phyloP scores from a whole-genome alignment of 2,329 filamentous ascomycete species.

The Colletotrichum sidae region DNA sequence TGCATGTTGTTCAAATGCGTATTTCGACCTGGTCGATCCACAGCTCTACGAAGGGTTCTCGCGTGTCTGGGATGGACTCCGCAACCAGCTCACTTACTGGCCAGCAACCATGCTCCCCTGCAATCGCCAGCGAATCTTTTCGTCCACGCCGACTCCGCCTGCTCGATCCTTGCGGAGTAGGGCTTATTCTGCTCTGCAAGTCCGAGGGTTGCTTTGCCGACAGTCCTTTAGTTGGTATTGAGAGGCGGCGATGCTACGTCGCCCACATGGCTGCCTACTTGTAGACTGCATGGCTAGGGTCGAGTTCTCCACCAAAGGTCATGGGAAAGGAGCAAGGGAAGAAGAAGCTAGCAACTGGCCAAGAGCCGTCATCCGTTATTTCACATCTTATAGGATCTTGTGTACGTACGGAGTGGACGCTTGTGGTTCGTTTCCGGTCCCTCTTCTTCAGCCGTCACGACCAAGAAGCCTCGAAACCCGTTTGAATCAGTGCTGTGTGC shows the following conservation, averaged over 20 bases:
- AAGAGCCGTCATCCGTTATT: too few relatives aligned
- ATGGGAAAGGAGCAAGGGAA: too few relatives aligned
- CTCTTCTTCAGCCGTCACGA: not conserved
- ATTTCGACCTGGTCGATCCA: too few relatives aligned
- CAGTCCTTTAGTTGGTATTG: not conserved
- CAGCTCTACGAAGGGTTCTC: too few relatives aligned
- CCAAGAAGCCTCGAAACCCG: too few relatives aligned
- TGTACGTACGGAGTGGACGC: too few relatives aligned
- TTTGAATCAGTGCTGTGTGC: too few relatives aligned
- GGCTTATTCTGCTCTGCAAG: not conserved
- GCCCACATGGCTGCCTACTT: slow-evolving; percentile 17
- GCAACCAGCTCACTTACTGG: not conserved
- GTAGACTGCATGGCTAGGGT: slow-evolving; percentile 1
- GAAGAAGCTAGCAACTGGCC: too few relatives aligned
- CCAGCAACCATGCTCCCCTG: not conserved
- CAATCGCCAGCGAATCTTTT: not conserved
- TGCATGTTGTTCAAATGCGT: too few relatives aligned
- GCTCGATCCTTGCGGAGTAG: slow-evolving; percentile 4
- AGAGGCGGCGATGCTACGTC: slow-evolving; percentile 8
- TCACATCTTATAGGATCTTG: too few relatives aligned
- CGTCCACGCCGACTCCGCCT: not conserved
- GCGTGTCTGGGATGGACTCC: not conserved
- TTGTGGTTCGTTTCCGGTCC: too few relatives aligned
- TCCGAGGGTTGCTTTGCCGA: not conserved
- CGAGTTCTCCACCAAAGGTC: too few relatives aligned